Base-by-base conservation (phyloP, 1,284 basidiomycete species). In the Leccinum huronense region DNA sequence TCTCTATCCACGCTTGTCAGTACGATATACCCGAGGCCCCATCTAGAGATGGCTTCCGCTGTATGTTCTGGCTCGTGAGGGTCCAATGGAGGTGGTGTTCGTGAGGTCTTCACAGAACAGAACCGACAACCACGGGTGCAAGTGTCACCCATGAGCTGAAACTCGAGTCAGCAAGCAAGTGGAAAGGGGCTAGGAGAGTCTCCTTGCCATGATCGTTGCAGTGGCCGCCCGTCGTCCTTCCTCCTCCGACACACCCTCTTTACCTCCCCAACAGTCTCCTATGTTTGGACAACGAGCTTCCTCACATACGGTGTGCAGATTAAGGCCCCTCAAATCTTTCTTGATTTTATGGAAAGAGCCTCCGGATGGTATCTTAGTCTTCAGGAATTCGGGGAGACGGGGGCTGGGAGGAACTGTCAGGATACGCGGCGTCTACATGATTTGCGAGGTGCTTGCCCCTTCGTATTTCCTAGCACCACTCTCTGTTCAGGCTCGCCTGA, bases 211-310 rank as follows among this genome's bases (percentile, higher is more conserved):
- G 77, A 99, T 99, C 0, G 95, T 98, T n/a, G 95, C 95, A 7
- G 97, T 99, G 13, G 97, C 97, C 59, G 88, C 86, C 61, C 88
- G 88, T 72, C 91, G 90, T 55, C 88, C 90, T 64, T 91, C 89
- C 64, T 84, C 84, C 63, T 88, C 87, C 23, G 87, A 87, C n/a
- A 80, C 84, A 60, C 85, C 87, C 56, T 88, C 84, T 70, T 89
- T 90, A 2, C 96, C 96, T 59, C 97, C 96, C 97, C 97, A 99
- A 77, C 97, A 99, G 73, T 99, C 97, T 34, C 97, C 97, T 64
- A 99, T 98, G 74, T 99, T 99, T 1, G 97, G 97, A 82, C 97
- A 99, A 66, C 96, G 86, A 31, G 97, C 97, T 78, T 99, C 97
- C 77, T 99, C 97, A 73, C 97, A 99, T 1, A 99, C 97, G 0